These are phyloP conservation scores for Aschersonia sp. DNA, from an alignment of 2,329 filamentous ascomycete species.

Conservation along the genomic window DNA sequence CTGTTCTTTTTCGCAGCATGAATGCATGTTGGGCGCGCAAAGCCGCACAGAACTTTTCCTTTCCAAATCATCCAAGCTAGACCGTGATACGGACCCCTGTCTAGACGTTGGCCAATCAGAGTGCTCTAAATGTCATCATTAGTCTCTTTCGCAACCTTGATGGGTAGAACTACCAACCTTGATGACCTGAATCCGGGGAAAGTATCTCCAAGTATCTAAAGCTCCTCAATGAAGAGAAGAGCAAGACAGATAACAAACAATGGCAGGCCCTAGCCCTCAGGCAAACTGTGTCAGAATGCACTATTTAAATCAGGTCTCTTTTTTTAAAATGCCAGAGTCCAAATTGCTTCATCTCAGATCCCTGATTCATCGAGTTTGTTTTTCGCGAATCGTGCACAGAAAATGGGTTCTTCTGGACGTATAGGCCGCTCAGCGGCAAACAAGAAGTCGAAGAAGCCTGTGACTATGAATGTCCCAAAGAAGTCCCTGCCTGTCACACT, in stretches of 20 bases:
- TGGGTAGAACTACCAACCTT: conserved; percentile 2
- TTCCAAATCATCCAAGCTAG: not conserved
- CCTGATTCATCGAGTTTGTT: too few relatives aligned
- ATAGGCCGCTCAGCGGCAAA: not conserved
- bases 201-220: conserved; percentile 1
- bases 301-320: not conserved
- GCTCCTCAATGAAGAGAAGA: not conserved
- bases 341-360: not conserved
- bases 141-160: conserved; percentile 1
- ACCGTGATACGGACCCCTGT: not conserved
- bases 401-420: conserved; percentile 1
- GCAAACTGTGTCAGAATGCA: not conserved
- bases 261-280: not conserved
- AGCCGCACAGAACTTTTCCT: too few relatives aligned
- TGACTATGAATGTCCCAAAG: conserved; percentile 2
- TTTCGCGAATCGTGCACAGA: not conserved
- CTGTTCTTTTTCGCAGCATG: too few relatives aligned
- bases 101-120: conserved; percentile 1
- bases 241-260: not conserved
- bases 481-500: conserved; percentile 19
- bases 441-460: conserved; percentile 1
- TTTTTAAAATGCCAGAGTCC: not conserved
- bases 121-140: conserved; percentile 1
- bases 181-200: conserved; percentile 1
- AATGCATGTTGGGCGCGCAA: too few relatives aligned